A percentile compares a stretch with the other conserved stretches of the same genome.
Conservation (phyloP, 805 yeast species). For the Vanderwaltozyma polyspora region DNA sequence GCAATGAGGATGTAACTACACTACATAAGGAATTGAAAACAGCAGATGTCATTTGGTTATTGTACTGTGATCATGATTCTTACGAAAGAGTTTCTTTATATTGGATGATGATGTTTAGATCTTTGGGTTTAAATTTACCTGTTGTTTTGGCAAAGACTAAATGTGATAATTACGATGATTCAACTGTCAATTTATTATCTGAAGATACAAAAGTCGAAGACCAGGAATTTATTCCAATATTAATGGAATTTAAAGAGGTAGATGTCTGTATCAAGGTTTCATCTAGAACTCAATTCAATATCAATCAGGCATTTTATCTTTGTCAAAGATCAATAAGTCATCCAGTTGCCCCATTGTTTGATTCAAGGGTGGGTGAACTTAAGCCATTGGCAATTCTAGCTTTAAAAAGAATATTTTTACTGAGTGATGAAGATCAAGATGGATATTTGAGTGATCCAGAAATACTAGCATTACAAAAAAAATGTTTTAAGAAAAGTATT, state of each 20-base stretch:
- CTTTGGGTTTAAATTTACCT: slow-evolving; percentile 88
- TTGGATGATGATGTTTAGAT: slow-evolving; percentile 90
- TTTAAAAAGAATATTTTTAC: slow-evolving; percentile 64
- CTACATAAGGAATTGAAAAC: slow-evolving; percentile 65
- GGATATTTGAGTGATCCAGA: slow-evolving; percentile 67
- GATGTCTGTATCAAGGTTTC: slow-evolving; percentile 86
- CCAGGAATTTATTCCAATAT: slow-evolving; percentile 76
- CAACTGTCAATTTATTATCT: slow-evolving; percentile 7
- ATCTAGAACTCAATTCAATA: slow-evolving; percentile 73
- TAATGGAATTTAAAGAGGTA: slow-evolving; percentile 86
- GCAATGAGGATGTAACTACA: slow-evolving; percentile 47
- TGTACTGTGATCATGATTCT: slow-evolving; percentile 87
- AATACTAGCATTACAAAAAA: slow-evolving; percentile 53
- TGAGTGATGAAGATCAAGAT: slow-evolving; percentile 86
- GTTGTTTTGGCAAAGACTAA: slow-evolving; percentile 86
- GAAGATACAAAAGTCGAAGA: slow-evolving; percentile 40
- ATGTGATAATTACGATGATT: slow-evolving; percentile 33
- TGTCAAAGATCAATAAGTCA: slow-evolving; percentile 90
- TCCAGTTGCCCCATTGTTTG: slow-evolving; percentile 87
- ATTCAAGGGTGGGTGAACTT: slow-evolving; percentile 75
- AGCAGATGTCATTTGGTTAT: slow-evolving; percentile 90
- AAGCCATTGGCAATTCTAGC: slow-evolving; percentile 73
- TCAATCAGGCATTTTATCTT: slow-evolving; percentile 73
- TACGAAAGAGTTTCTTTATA: slow-evolving; percentile 83
- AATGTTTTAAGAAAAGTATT: slow-evolving; percentile 57